Evolutionary conservation across 805 yeast genomes (phyloP).

Genomic region (Myxozyma melibiosi): DNA sequence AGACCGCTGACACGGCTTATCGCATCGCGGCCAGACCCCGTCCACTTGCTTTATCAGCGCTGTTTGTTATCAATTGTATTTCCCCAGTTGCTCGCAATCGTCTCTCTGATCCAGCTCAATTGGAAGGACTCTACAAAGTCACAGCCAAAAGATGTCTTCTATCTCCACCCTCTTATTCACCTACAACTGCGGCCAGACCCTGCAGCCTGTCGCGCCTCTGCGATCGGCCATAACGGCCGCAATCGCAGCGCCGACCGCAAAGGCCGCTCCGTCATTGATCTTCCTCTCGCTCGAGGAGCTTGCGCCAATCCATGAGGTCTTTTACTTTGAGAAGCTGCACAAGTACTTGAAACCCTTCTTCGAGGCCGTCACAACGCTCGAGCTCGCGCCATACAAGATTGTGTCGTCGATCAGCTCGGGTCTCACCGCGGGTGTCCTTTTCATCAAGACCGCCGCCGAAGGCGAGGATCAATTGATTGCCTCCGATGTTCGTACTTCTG

Average conservation of each 20-base stretch:
- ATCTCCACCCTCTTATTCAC: conserved; percentile 35
- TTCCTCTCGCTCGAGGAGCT: conserved; percentile 44
- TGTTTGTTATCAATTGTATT: background rate
- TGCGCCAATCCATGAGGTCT: conserved; percentile 42
- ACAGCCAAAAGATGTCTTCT: background rate
- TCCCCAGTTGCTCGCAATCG: background rate
- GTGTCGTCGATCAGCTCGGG: conserved; percentile 37
- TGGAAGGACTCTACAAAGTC: background rate
- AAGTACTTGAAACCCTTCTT: conserved; percentile 37
- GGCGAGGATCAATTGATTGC: conserved; percentile 49
- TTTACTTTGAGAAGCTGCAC: conserved; percentile 35
- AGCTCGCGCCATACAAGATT: conserved; percentile 13
- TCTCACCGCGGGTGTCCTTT: conserved; percentile 40
- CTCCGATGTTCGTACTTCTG: conserved; percentile 28
- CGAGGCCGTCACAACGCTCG: conserved; percentile 36
- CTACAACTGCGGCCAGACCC: conserved; percentile 38
- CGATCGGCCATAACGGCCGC: conserved; percentile 15
- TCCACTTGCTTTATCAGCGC: background rate
- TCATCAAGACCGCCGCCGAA: conserved; percentile 42
- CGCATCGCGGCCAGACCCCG: conserved; percentile 9
- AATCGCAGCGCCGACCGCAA: background rate
- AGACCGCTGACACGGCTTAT: conserved; percentile 8
- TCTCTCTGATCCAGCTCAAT: background rate
- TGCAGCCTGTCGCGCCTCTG: conserved; percentile 26
- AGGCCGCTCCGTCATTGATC: conserved; percentile 37